Evolutionary conservation across 768 basidiomycete genomes (phyloP), one percentile per base, ranked within the genome.

Genomic region (Suillus hirtellus): DNA sequence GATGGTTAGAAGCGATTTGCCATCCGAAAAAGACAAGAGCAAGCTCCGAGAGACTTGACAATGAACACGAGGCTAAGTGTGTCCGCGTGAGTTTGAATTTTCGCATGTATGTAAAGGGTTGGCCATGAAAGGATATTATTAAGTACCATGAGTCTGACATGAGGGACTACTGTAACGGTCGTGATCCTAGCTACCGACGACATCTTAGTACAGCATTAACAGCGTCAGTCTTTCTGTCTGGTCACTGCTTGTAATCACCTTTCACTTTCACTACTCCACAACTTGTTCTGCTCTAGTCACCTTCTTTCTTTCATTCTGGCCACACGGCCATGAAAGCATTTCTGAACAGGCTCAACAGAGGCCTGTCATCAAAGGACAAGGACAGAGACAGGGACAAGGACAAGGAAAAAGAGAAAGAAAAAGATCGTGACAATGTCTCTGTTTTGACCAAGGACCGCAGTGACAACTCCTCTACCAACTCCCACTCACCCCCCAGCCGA

Each of bases 251-350:
- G 37, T 60, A 49, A 53, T 58, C 66, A 66, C 65, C n/a, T 52
- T 62, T 42, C 47, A 34, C 40, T 47, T 21, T 40, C 47, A 37
- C 37, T n/a, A 6, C 40, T 12, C 38, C 38, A 58, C 37, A 56
- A 40, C 37, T 42, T 42, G 17, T 42, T 58, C 17, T 19, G 15
- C 27, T 38, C 27, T 56, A 14, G 38, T 56, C 55, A 19, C 40
- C 42, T 27, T 17, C 17, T 12, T 27, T 24, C 40, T 19, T 42
- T 15, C 50, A 52, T 21, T 56, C 55, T 31, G 56, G 24, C 56
- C 63, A 49, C 46, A 24, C 63, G 43, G 65, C 75, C 75, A 94
- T 94, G 92, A 93, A 92, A 83, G 92, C 92, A 50, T 89, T 93
- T 69, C 85, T 93, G 76, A 84, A 84, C 72, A 86, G 91, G 71